Evolutionary conservation across 2,329 filamentous ascomycete genomes (phyloP), one percentile per base, ranked within the genome.

Genomic region (Colletotrichum australisinense): DNA sequence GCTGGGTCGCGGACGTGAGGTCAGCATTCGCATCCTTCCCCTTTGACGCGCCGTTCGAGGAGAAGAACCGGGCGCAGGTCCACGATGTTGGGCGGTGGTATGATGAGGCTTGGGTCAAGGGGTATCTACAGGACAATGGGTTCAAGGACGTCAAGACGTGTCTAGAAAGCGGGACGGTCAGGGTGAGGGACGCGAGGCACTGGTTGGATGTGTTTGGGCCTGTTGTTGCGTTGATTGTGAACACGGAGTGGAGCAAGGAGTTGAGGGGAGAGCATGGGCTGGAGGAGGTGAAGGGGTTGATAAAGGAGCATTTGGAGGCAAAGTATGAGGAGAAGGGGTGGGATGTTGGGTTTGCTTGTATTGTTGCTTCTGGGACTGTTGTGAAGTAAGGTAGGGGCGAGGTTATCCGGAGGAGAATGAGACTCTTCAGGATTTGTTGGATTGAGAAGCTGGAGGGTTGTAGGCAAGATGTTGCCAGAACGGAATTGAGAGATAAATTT

Each of bases 261-360:
- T 9, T 56, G 46, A 56, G 38, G 38, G 14, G 16, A 8, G 22
- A 32, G n/a, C 62, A 64, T 32, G 42, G 19, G 4, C 1, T 28
- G 62, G 49, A 26, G 28, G 38, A 42, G 46, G 30, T 64, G 26
- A 53, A 26, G 28, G 46, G 63, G 5, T 42, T 42, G 38, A 42
- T 42, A 19, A 7, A 12, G 30, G 30, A 19, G n/a, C 30, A 55
- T 22, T 28, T 42, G 30, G 63, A n/a, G 16, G 49, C 2, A 3
- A 65, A 26, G 32, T 22, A 22, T 42, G 38, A 1, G 38, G 38
- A 5, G 14, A 42, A 16, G 16, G 38, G 38, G 38, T 42, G 38
- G 38, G 38, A 42, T 42, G 0, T 73, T 81, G 5, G 67, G 35
- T n/a, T 24, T 22, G 42, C 42, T 4, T 49, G 42, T 4, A 49